Base-by-base conservation (phyloP, 2,329 filamentous ascomycete species). In the Fulvia fulva region DNA sequence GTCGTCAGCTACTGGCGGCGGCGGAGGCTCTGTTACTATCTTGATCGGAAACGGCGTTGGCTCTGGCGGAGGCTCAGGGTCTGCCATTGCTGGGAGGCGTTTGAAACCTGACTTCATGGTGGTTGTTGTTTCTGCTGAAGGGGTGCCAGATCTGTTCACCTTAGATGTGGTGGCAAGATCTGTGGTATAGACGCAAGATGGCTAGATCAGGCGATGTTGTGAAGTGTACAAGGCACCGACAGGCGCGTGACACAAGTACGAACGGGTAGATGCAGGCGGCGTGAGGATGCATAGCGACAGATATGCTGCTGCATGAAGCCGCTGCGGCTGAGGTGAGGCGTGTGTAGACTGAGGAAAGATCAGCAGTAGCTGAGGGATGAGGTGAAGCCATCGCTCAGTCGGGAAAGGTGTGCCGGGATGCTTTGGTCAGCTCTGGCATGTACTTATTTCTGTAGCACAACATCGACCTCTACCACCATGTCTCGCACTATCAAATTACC, bases 21-120 rank as follows among this genome's bases (percentile, higher is more conserved):
- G 61, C 11, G 58, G 21, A 7, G 63, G 57, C 26, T 63, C 63
- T 16, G 55, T 45, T 2, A 69, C 57, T n/a, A 68, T 67, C 22
- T 58, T 62, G 53, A 69, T 69, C 16, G 66, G 67, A 47, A 66
- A 62, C 3, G 67, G 67, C n/a, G 55, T 59, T 9, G 67, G 67
- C 22, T 62, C 61, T 22, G 61, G 61, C 19, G 63, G 64, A 3
- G 65, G 61, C 5, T 63, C 63, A 44, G 59, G 46, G 22, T 62
- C 59, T 14, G 46, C 59, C 32, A 56, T 61, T 14, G 37, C 28
- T 16, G 58, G 26, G 12, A 60, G 41, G n/a, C 55, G 52, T 25
- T 57, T 50, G 56, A 63, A 63, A 23, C 61, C 55, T 46, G 63
- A 58, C 34, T 58, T 59, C 63, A 63, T 65, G n/a, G 46, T 56